A percentile compares a stretch with the other conserved stretches of the same genome.
Evolutionary conservation across 179 eudicot species (phyloP).

Genomic region (Camellia oleifera): DNA sequence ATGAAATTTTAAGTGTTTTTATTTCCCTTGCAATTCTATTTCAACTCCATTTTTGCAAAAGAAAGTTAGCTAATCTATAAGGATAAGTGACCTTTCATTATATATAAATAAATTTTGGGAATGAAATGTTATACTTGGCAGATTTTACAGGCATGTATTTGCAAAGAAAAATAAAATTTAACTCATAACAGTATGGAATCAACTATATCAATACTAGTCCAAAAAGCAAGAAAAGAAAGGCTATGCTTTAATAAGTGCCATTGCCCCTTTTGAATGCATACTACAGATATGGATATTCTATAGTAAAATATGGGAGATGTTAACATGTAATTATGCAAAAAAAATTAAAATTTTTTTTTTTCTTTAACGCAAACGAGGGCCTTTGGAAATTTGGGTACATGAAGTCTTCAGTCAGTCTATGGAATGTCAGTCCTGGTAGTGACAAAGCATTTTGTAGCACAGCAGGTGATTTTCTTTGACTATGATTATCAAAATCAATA

Average conservation of each 20-base stretch:
- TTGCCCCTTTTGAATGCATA: background rate
- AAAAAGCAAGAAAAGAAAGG: background rate
- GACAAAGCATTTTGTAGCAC: slow-evolving; percentile 1
- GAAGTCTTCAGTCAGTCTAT: background rate
- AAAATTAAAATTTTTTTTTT: background rate
- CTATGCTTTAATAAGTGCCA: background rate
- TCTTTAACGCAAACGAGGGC: background rate
- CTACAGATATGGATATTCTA: background rate
- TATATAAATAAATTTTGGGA: background rate
- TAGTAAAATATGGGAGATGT: background rate
- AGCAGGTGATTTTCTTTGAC: slow-evolving; percentile 3
- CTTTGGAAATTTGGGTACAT: background rate
- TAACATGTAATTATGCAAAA: background rate
- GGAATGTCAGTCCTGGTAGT: slow-evolving; percentile 4
- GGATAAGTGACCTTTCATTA: background rate
- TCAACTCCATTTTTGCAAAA: slow-evolving; percentile 1
- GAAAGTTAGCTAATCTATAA: background rate
- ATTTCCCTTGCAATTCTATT: background rate
- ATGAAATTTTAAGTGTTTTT: background rate
- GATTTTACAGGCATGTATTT: slow-evolving; percentile 4
- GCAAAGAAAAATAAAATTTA: background rate
- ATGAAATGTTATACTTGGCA: background rate
- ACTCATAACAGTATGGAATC: background rate
- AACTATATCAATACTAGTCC: background rate
- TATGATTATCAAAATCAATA: background rate